Evolutionary conservation across 495 filamentous ascomycete genomes (phyloP).

Genomic region (Sphaerosporella brunnea): DNA sequence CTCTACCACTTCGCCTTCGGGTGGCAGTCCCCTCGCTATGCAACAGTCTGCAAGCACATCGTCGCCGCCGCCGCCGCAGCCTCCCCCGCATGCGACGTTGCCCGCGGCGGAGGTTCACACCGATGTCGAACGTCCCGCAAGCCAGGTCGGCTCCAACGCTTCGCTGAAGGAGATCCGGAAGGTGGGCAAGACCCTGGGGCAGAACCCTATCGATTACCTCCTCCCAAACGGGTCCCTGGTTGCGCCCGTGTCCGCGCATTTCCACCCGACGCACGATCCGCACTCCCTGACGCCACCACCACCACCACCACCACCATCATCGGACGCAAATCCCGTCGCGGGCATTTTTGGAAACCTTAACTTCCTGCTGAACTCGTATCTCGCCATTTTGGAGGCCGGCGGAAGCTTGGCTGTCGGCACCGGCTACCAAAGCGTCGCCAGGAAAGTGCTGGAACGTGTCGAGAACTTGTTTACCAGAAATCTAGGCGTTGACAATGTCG

Average conservation of each 20-base stretch:
- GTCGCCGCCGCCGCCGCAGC: not conserved
- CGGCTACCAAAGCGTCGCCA: conserved; percentile 85
- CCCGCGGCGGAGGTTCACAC: conserved; percentile 9
- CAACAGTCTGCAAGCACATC: conserved; percentile 6
- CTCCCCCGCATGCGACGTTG: not conserved
- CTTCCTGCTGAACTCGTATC: conserved; percentile 67
- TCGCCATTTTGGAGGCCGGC: conserved; percentile 56
- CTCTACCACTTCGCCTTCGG: conserved; percentile 14
- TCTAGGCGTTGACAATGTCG: conserved; percentile 69
- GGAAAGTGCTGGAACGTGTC: conserved; percentile 75
- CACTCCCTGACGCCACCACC: conserved; percentile 9
- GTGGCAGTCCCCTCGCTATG: conserved; percentile 9
- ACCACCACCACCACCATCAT: conserved; percentile 2
- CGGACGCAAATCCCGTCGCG: conserved; percentile 16
- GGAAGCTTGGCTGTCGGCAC: conserved; percentile 92
- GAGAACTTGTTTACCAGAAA: conserved; percentile 87
- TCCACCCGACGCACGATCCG: conserved; percentile 22
- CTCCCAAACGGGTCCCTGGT: conserved; percentile 23
- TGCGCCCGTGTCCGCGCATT: conserved; percentile 20
- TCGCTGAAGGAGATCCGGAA: conserved; percentile 20
- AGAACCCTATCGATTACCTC: conserved; percentile 24
- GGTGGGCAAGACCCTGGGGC: conserved; percentile 21
- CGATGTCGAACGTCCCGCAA: not conserved
- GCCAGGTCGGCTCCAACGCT: not conserved
- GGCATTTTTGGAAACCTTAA: conserved; percentile 34